Evolutionary conservation across 179 eudicot species (phyloP).

Genomic region (Silene noctiflora): DNA sequence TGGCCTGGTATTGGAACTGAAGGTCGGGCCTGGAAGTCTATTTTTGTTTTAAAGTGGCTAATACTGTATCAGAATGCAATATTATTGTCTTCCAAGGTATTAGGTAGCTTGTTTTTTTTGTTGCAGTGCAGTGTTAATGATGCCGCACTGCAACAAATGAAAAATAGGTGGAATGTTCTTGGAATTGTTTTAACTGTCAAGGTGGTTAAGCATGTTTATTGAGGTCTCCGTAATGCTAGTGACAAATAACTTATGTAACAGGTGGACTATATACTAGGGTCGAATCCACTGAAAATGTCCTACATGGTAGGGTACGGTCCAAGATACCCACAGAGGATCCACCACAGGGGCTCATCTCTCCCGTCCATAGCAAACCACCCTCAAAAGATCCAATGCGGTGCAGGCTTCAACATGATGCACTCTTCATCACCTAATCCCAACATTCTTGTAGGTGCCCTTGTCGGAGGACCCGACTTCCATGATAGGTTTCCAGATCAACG

Average conservation of each 20-base stretch:
- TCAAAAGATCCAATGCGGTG: slow-evolving; percentile 71
- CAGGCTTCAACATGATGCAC: slow-evolving; percentile 63
- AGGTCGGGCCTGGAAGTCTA: too few species aligned
- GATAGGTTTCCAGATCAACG: slow-evolving; percentile 77
- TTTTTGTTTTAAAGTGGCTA: too few species aligned
- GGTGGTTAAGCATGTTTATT: too few species aligned
- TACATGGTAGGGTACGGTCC: slow-evolving; percentile 97
- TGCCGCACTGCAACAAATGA: too few species aligned
- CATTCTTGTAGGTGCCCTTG: slow-evolving; percentile 67
- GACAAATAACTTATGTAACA: slow-evolving; percentile 17
- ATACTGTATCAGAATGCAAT: too few species aligned
- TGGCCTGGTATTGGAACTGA: too few species aligned
- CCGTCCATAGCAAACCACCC: slow-evolving; percentile 75
- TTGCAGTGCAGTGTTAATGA: too few species aligned
- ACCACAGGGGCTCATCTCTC: slow-evolving; percentile 90
- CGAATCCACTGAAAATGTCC: slow-evolving; percentile 86
- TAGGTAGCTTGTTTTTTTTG: too few species aligned
- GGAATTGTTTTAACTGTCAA: too few species aligned
- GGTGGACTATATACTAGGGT: slow-evolving; percentile 90
- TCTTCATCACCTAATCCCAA: slow-evolving; percentile 82
- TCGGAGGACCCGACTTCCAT: slow-evolving; percentile 82
- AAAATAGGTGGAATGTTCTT: too few species aligned
- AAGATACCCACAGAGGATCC: slow-evolving; percentile 73
- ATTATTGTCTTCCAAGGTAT: too few species aligned
- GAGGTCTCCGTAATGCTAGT: too few species aligned